Base-by-base conservation (phyloP, 495 filamentous ascomycete species). In the Coniosporium apollinis region DNA sequence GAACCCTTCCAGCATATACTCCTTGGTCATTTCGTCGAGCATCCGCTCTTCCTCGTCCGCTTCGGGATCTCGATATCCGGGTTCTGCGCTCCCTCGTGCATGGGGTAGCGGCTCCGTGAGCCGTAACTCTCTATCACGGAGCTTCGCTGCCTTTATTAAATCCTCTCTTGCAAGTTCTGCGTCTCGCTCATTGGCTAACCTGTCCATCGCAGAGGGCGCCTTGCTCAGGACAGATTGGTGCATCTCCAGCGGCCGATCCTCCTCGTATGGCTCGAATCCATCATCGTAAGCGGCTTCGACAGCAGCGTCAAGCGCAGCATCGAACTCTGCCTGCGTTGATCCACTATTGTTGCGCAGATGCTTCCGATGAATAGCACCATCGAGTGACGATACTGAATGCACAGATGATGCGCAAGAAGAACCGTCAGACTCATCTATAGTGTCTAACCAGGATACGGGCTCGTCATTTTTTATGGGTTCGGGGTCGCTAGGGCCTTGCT, bases 261-360 rank as follows among this genome's bases (percentile, higher is more conserved):
- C 61, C 34, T 70, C 67, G 47, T 69, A 78, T 4, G 81, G 79
- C 47, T 93, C 86, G 46, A 81, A 79, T 4, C 82, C 84, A 44
- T 96, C 83, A 52, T 93, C 81, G 52, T 94, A 96, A 15, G 89
- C 89, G 25, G 87, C 86, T 52, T 96, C 89, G 7, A 96, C 82
- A 9, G 91, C 91, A 2, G 84, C 89, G 61, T 97, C 89, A 21
- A 96, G 61, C 19, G 91, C 91, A 21, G 86, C 83, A 58, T 93
- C 83, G 50, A 94, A 94, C 47, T 92, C 87, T 14, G 87, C 82
- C 47, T 92, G 83, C 0, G 84, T 92, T 18, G 70, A 73, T 16
- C 74, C 74, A 47, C 79, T 91, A 3, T 73, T 51, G 15, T 62
- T 66, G 18, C 74, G 67, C 29, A 82, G 70, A 41, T 64, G 69